A percentile compares a stretch with the other conserved stretches of the same genome.
Conservation (phyloP, 306 rosid genomes). For the Dryas octopetala region DNA sequence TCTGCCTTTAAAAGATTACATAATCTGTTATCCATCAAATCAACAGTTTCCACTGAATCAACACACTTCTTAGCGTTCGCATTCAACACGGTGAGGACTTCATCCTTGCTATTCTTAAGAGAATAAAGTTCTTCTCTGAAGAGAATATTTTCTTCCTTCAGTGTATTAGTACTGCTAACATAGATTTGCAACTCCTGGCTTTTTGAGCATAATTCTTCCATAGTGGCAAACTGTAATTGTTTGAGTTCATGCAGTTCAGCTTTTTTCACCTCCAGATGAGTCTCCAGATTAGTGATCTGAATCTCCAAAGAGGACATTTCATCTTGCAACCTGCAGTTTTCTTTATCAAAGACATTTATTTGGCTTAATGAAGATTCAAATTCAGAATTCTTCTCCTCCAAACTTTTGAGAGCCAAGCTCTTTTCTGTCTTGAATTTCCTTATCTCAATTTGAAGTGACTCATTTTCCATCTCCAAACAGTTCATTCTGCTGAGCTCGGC, state of each 20-base stretch:
- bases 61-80: conserved; percentile 28
- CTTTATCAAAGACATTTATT: conserved; percentile 29
- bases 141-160: conserved; percentile 46
- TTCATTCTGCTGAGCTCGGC: conserved; percentile 48
- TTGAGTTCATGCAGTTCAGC: conserved; percentile 35
- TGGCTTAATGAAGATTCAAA: conserved; percentile 30
- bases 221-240: conserved; percentile 35
- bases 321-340: conserved; percentile 37
- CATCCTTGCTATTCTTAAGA: conserved; percentile 34
- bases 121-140: conserved; percentile 34
- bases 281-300: conserved; percentile 26
- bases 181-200: conserved; percentile 34
- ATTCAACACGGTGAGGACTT: conserved; percentile 30
- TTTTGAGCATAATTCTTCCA: conserved; percentile 33
- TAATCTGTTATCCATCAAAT: conserved; percentile 26
- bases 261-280: conserved; percentile 36
- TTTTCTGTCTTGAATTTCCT: conserved; percentile 30
- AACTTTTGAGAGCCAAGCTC: conserved; percentile 24
- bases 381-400: conserved; percentile 32
- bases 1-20: conserved; percentile 28
- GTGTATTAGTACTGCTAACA: conserved; percentile 9
- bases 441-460: conserved; percentile 32
- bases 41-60: conserved; percentile 33
- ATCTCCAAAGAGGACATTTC: conserved; percentile 31
- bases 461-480: conserved; percentile 40